phyloP scores from a whole-genome alignment of 2,329 filamentous ascomycete species.

The Colletotrichum lini region DNA sequence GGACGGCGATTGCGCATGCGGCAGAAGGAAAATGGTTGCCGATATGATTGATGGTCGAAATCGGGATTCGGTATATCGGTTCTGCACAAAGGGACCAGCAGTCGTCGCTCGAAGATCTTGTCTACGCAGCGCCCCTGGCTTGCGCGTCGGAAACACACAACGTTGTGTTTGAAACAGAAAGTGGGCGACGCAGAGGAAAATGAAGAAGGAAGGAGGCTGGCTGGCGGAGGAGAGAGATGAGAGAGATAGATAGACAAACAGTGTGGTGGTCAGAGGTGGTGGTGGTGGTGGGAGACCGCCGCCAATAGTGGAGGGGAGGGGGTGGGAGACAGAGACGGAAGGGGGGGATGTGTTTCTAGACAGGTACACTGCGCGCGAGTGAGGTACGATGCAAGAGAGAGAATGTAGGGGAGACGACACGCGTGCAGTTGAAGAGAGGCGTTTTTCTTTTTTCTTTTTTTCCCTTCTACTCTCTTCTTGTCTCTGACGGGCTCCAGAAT shows the following conservation, averaged over 20 bases:
- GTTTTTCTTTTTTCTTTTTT: neutral
- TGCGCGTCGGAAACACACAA: constrained; percentile 26
- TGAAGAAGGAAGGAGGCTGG: constrained; percentile 28
- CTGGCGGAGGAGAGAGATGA: constrained; percentile 16
- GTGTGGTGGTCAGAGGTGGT: too few relatives aligned
- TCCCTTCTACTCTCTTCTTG: neutral
- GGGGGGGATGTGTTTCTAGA: constrained; percentile 16
- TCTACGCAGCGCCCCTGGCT: constrained; percentile 22
- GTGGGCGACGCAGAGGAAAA: constrained; percentile 18
- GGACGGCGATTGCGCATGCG: constrained; percentile 29
- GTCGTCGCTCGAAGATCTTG: constrained; percentile 26
- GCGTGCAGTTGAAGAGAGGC: constrained; percentile 1
- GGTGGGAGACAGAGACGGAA: constrained; percentile 11
- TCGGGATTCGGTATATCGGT: constrained; percentile 12
- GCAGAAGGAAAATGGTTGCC: constrained; percentile 17
- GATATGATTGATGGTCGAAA: constrained; percentile 4
- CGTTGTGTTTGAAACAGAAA: constrained; percentile 25
- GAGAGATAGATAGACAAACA: constrained; percentile 1
- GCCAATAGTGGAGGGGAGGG: constrained; percentile 25
- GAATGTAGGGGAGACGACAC: neutral
- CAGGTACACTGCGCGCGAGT: neutral
- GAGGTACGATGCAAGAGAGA: constrained; percentile 1
- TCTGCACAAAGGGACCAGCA: constrained; percentile 30
- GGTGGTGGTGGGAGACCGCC: constrained; percentile 24
- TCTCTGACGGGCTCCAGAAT: neutral